Percentiles rank a stretch among this genome's conserved stretches.
These are phyloP conservation scores for Lasiodiplodia sp. DNA, from an alignment of 2,329 filamentous ascomycete genomes.

Conservation along the genomic window DNA sequence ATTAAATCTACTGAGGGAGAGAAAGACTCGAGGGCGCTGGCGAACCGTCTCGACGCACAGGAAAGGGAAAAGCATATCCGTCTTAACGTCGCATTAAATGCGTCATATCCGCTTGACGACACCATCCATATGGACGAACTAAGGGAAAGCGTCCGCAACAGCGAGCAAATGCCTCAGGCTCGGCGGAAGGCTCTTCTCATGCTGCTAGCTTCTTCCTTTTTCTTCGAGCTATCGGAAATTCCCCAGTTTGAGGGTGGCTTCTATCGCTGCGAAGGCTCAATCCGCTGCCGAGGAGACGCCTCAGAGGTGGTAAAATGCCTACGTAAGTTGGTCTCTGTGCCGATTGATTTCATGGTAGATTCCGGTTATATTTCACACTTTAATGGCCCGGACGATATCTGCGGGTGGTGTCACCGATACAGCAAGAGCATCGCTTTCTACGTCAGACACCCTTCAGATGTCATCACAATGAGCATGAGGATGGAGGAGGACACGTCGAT, in stretches of 20 bases:
- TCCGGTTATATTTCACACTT: not conserved
- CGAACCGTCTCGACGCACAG: too few species aligned
- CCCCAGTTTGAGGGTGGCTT: not conserved
- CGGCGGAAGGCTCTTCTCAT: not conserved
- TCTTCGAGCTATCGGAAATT: not conserved
- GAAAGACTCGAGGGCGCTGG: too few species aligned
- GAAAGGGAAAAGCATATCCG: too few species aligned
- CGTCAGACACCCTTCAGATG: not conserved
- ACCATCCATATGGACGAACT: not conserved
- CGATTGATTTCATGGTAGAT: too few species aligned
- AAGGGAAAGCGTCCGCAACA: not conserved
- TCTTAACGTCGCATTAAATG: too few species aligned
- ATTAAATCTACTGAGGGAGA: too few species aligned
- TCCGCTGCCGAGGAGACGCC: not conserved
- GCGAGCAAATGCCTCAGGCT: not conserved
- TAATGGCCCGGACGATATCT: not conserved
- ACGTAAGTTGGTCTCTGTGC: not conserved
- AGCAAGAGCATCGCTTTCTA: not conserved
- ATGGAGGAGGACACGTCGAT: not conserved
- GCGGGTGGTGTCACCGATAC: not conserved
- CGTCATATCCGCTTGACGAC: too few species aligned
- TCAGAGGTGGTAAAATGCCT: not conserved
- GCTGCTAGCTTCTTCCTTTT: constrained; percentile 1
- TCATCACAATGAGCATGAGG: not conserved
- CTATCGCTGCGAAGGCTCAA: not conserved